phyloP scores from a whole-genome alignment of 1,284 basidiomycete species.

The Trametes polyzona region DNA sequence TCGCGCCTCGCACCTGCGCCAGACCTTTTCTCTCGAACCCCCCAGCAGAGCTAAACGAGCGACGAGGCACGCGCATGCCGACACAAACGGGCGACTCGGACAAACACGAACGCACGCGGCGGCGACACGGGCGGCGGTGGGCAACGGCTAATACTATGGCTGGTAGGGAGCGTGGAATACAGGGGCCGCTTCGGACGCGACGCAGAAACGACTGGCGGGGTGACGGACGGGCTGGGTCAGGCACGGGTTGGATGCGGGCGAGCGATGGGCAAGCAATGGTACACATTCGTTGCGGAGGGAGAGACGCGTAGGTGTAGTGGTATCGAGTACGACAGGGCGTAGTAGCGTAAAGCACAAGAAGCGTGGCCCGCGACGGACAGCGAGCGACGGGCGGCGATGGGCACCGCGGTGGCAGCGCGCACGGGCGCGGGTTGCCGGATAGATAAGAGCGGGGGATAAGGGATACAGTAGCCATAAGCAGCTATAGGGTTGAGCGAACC shows the following conservation, averaged over 20 bases:
- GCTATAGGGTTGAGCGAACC: conserved; percentile 11
- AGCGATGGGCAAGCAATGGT: conserved; percentile 5
- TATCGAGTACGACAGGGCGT: conserved; percentile 18
- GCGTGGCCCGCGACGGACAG: not conserved
- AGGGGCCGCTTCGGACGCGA: too few relatives aligned
- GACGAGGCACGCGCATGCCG: not conserved
- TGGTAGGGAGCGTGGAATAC: conserved; percentile 5
- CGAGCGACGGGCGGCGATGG: not conserved
- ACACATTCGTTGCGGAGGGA: not conserved
- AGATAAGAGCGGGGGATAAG: conserved; percentile 6
- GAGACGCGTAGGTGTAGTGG: not conserved
- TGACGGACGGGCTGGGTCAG: not conserved
- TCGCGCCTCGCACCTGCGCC: not conserved
- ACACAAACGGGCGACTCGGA: not conserved
- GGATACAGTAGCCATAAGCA: conserved; percentile 14
- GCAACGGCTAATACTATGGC: too few relatives aligned
- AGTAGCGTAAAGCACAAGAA: conserved; percentile 20
- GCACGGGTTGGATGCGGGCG: conserved; percentile 14
- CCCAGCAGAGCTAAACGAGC: too few relatives aligned
- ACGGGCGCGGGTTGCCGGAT: conserved; percentile 3
- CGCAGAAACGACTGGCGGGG: conserved; percentile 13
- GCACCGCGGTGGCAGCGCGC: not conserved
- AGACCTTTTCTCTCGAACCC: not conserved
- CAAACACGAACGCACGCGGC: too few relatives aligned
- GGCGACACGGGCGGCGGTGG: too few relatives aligned